Base-by-base conservation (phyloP, 257 asterid species). In the Cordia subcordata region DNA sequence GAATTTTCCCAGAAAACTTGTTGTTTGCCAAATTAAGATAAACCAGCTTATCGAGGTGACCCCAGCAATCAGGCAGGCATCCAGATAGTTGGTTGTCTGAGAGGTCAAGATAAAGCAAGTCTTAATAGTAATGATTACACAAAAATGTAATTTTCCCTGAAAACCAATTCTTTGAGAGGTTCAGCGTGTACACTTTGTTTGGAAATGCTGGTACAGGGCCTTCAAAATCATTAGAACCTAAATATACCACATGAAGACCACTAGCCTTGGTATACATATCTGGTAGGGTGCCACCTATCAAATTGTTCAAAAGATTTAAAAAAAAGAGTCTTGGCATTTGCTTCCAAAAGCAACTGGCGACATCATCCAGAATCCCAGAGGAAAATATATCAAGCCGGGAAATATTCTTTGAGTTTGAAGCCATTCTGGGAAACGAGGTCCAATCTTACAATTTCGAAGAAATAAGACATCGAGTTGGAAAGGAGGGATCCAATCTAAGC, bases 1-100 rank as follows among this genome's bases (percentile, higher is more conserved):
- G 70, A 32, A 77, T 50, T 10, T 39, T 35, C 21, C 79, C 76
- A 0, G 67, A 44, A 23, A 77, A 69, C 20, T 65, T 65, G 55
- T 76, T 76, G 53, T 56, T 72, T 32, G 67, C 72, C 63, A 76
- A 47, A 50, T 72, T 76, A 0, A 77, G 65, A 60, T 19, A 27
- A 44, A 8, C 4, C 14, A 15, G 38, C 4, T 14, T 6, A 15
- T 15, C 20, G 11, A 19, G 22, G 21, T 10, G 38, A 35, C 20
- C 38, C 64, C 49, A 72, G 32, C 70, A 67, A 13, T 67, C 22
- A 8, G 73, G 77, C 50, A 72, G 49, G 16, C 33, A 33, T 44
- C 77, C 77, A 0, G 66, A 61, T 3, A 67, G 12, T 0, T 20
- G 46, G 64, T 72, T 72, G 11, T 67, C 21, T 3, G 77, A 61